Percentiles rank a stretch among this genome's conserved stretches.
Evolutionary conservation across 257 asterid species (phyloP).

Genomic region (Scutellaria barbata): DNA sequence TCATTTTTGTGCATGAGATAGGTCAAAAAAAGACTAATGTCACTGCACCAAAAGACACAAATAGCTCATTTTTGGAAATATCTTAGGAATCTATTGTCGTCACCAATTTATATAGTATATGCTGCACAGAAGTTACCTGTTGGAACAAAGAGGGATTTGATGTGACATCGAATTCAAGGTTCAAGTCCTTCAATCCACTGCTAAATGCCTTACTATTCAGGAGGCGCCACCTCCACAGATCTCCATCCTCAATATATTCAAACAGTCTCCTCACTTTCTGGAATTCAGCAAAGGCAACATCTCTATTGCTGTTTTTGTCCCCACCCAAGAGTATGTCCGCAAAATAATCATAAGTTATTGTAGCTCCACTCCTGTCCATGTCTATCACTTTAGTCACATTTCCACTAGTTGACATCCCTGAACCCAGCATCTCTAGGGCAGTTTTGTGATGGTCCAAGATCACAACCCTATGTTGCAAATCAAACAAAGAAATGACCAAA

Average conservation of each 20-base stretch:
- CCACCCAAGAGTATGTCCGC: constrained; percentile 59
- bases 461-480: constrained; percentile 58
- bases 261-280: constrained; percentile 63
- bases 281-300: constrained; percentile 46
- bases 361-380: constrained; percentile 91
- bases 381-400: constrained; percentile 75
- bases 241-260: constrained; percentile 88
- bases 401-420: constrained; percentile 52
- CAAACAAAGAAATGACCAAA: constrained; percentile 14
- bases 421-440: constrained; percentile 71
- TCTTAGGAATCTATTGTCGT: background rate
- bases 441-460: constrained; percentile 94
- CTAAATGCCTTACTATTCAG: constrained; percentile 86
- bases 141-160: constrained; percentile 75
- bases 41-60: constrained; percentile 12
- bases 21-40: background rate
- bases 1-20: constrained; percentile 17
- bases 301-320: constrained; percentile 32
- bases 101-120: constrained; percentile 21
- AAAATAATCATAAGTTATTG: constrained; percentile 92
- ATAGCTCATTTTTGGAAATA: constrained; percentile 4
- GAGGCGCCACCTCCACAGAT: constrained; percentile 90
- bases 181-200: constrained; percentile 83
- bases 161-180: constrained; percentile 68
- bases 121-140: constrained; percentile 55